Evolutionary conservation across 192 early-diverging fungal species (phyloP).

Genomic region (Gaertneriomyces sp.): DNA sequence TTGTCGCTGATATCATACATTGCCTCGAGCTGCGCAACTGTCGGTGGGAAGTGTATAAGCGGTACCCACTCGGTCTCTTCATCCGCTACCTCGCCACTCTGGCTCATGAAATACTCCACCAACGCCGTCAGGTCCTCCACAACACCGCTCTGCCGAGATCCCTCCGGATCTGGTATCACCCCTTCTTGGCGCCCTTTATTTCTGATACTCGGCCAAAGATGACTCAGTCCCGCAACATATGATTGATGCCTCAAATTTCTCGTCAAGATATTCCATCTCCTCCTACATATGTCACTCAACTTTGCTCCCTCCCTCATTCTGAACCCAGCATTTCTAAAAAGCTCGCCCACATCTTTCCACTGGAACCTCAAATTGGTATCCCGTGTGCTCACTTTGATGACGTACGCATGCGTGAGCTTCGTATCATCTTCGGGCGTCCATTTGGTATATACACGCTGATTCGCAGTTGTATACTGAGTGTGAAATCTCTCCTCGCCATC

Average conservation of each 20-base stretch:
- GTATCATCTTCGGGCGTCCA: constrained; percentile 34
- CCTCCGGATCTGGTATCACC: constrained; percentile 6
- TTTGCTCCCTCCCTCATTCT: neutral
- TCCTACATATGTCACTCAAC: constrained; percentile 26
- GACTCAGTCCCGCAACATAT: constrained; percentile 22
- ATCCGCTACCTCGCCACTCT: neutral
- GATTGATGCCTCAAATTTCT: constrained; percentile 7
- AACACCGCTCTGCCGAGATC: too few species aligned
- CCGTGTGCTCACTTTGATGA: constrained; percentile 17
- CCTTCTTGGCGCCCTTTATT: constrained; percentile 21
- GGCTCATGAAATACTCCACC: neutral
- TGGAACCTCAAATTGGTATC: constrained; percentile 12
- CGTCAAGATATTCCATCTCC: constrained; percentile 18
- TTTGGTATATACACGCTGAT: constrained; percentile 13
- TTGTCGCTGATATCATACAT: neutral
- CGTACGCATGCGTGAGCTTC: constrained; percentile 33
- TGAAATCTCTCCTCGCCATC: constrained; percentile 23
- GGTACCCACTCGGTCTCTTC: constrained; percentile 4
- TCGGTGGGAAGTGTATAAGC: constrained; percentile 1
- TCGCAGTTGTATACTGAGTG: constrained; percentile 10
- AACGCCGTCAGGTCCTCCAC: too few species aligned
- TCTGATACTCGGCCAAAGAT: constrained; percentile 27
- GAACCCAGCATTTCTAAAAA: neutral
- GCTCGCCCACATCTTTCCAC: constrained; percentile 31
- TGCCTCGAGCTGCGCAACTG: neutral